phyloP scores from a whole-genome alignment of 768 basidiomycete genomes.

The Gymnopilus dilepis region DNA sequence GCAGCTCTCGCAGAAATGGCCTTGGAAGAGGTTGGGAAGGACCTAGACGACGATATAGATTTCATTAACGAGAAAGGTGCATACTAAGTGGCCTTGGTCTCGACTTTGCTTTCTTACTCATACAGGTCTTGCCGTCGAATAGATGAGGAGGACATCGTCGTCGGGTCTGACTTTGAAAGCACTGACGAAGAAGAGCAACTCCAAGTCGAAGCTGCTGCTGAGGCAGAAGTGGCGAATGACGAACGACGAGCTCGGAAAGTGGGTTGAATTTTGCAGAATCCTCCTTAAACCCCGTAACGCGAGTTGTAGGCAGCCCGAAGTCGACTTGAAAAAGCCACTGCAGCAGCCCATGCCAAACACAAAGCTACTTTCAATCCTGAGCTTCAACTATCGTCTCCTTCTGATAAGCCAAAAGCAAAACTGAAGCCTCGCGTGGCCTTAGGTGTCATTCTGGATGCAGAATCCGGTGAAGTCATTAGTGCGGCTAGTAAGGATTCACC shows the following conservation, averaged over 20 bases:
- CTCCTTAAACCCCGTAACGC: background rate
- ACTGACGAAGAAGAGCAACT: conserved; percentile 75
- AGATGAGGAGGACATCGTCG: conserved; percentile 87
- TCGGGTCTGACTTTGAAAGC: conserved; percentile 85
- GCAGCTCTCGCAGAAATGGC: conserved; percentile 76
- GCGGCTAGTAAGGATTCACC: conserved; percentile 28
- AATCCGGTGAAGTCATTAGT: conserved; percentile 63
- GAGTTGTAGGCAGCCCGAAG: conserved; percentile 54
- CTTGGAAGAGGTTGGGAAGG: conserved; percentile 56
- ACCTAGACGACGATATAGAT: conserved; percentile 76
- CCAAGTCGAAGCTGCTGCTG: conserved; percentile 59
- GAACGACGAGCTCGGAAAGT: conserved; percentile 61
- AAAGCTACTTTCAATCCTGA: conserved; percentile 72
- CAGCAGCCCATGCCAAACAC: conserved; percentile 69
- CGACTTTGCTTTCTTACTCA: conserved; percentile 18
- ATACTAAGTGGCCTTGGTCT: background rate
- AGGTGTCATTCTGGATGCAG: conserved; percentile 58
- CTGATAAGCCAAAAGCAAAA: conserved; percentile 33
- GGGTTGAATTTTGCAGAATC: background rate
- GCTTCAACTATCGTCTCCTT: conserved; percentile 35
- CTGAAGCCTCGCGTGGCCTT: conserved; percentile 58
- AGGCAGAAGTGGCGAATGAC: conserved; percentile 63
- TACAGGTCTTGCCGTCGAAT: conserved; percentile 6
- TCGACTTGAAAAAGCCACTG: conserved; percentile 65
- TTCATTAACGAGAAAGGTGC: conserved; percentile 70